A percentile compares a stretch with the other conserved stretches of the same genome.
Evolutionary conservation across 495 filamentous ascomycete genomes (phyloP).

Genomic region (Chlorociboria aeruginascens): DNA sequence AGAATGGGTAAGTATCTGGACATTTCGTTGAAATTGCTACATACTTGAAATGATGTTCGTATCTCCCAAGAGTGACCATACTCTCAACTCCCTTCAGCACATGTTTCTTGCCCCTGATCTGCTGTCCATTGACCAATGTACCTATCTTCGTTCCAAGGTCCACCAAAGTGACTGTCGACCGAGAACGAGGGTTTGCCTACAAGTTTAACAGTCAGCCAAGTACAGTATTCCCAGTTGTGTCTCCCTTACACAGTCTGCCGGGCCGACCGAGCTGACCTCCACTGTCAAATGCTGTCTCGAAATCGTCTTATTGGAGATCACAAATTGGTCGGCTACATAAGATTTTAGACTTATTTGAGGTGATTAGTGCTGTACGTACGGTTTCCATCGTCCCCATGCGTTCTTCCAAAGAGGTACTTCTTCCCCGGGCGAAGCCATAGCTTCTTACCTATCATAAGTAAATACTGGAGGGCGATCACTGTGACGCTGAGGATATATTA

Average conservation of each 20-base stretch:
- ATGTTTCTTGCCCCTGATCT: conserved; percentile 44
- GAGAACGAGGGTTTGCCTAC: conserved; percentile 45
- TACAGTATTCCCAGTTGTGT: background rate
- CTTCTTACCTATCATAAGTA: conserved; percentile 41
- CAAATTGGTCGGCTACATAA: conserved; percentile 36
- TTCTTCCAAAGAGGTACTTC: conserved; percentile 67
- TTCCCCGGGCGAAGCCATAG: conserved; percentile 77
- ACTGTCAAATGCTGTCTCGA: conserved; percentile 86
- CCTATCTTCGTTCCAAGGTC: conserved; percentile 70
- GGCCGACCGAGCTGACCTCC: conserved; percentile 48
- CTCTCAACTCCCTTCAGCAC: conserved; percentile 45
- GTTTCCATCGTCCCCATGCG: conserved; percentile 26
- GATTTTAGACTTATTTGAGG: background rate
- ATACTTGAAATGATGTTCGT: conserved; percentile 40
- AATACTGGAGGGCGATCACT: background rate
- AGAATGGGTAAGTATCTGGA: conserved; percentile 2
- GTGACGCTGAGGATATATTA: conserved; percentile 17
- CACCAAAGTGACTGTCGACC: conserved; percentile 51
- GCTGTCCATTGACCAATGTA: conserved; percentile 61
- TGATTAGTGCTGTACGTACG: background rate
- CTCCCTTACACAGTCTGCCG: conserved; percentile 55
- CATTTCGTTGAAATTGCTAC: background rate
- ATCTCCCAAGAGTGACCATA: conserved; percentile 54
- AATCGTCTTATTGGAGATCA: conserved; percentile 59
- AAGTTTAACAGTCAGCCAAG: background rate